phyloP scores from a whole-genome alignment of 1,284 basidiomycete species.

The Ceratobasidium sp. region DNA sequence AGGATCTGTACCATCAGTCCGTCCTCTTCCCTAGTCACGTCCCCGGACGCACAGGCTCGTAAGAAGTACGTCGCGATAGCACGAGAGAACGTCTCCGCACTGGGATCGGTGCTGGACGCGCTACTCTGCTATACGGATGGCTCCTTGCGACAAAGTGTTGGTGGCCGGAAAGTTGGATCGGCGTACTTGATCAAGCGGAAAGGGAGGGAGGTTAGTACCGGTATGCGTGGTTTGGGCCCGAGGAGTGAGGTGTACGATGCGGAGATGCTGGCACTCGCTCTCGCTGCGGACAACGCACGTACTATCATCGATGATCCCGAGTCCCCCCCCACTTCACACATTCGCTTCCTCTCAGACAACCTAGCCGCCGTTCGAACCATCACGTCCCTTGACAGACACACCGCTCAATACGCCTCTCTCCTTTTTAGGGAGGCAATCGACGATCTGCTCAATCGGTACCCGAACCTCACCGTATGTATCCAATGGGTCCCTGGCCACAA shows the following conservation, averaged over 20 bases:
- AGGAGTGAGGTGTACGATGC: conserved; percentile 7
- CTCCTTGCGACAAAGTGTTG: background rate
- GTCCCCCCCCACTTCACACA: too few species aligned
- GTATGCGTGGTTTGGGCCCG: background rate
- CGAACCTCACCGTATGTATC: background rate
- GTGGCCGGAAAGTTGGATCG: background rate
- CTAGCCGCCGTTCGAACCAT: background rate
- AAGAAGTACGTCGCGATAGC: background rate
- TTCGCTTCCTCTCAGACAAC: conserved; percentile 5
- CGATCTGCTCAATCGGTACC: background rate
- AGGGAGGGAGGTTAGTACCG: background rate
- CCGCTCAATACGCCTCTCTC: conserved; percentile 1
- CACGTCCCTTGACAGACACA: background rate
- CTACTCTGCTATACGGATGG: background rate
- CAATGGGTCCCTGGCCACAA: background rate
- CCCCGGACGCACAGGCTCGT: background rate
- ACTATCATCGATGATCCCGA: too few species aligned
- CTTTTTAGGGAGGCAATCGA: background rate
- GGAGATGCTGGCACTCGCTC: conserved; percentile 20
- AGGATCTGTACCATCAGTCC: too few species aligned
- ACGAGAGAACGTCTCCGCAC: too few species aligned
- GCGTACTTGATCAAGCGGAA: background rate
- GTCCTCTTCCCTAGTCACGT: background rate
- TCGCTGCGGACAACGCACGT: background rate
- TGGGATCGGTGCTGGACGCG: too few species aligned